Base-by-base conservation (phyloP, 768 basidiomycete genomes). In the Boletus rubropictus region DNA sequence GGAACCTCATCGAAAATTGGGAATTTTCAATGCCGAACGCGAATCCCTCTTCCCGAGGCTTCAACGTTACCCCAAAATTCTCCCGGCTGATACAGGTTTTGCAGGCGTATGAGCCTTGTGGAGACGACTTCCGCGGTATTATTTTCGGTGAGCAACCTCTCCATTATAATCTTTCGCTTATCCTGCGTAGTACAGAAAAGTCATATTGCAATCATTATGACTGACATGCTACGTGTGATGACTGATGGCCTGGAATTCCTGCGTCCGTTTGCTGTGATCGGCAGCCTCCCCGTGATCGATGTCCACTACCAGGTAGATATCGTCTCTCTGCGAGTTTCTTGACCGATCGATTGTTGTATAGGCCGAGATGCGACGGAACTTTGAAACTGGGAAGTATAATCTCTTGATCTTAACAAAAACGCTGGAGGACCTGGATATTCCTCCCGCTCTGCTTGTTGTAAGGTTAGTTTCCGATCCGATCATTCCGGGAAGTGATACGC, bases 31-130 rank as follows among this genome's bases (percentile, higher is more conserved):
- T 81, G 72, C 84, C 85, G 11, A 83, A 82, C 48, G 61, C 78
- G 7, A 76, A 82, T 54, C 55, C 73, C 1, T 71, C 69, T 21
- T 84, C 83, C 6, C 65, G 66, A 44, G 72, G 78, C 5, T 81
- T 79, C 58, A 89, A 89, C 55, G 77, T 86, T 15, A 79, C 81
- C 0, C 78, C 78, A 1, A 89, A 90, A 50, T 80, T 89, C 50
- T 55, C 74, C 34, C 76, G 71, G 53, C 60, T 90, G 21, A 67
- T 83, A 3, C 75, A 86, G 39, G 65, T 80, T 36, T 68, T 90
- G 34, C 74, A 74, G 46, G 71, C 76, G 1, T 83, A 76, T 57
- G 69, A 72, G 48, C 65, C 71, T 12, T 72, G 76, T 39, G 79
- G 78, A 5, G 74, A 80, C 42, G 54, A 60, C 4, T 89, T 90